Evolutionary conservation across 2,329 filamentous ascomycete species (phyloP), one percentile per base, ranked within the genome.

Genomic region (Phyllosticta capitalensis): DNA sequence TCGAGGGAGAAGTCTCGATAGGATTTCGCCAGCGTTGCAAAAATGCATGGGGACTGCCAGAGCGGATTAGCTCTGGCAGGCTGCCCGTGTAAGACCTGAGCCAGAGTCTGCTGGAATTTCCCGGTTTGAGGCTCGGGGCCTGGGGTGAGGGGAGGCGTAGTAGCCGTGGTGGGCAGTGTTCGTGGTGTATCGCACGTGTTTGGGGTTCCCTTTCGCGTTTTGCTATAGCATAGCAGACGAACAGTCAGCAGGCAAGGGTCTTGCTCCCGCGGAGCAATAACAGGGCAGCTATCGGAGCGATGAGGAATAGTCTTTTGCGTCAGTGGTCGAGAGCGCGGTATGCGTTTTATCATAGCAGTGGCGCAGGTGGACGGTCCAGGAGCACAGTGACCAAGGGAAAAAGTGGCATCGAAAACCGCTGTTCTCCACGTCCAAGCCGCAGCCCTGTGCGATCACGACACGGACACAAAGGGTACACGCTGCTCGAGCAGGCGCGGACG

Each of bases 31-130:
- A 79, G 75, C 70, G 70, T 77, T 76, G 76, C 76, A 69, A 76
- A 70, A 74, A 72, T 73, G 74, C 74, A 76, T 77, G 71, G 72
- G 76, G 74, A 74, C 75, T 77, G 75, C 76, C 75, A 76, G 75
- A 77, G 75, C 74, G 72, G 73, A 66, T 69, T 73, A 71, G 74
- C 75, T 76, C 75, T 75, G 74, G 75, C 74, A 77, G 74, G 71
- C 72, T 69, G 73, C 74, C 56, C 72, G 69, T 68, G 69, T 74
- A 66, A 74, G 72, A 73, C 72, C 71, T 71, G 72, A 70, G 70
- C 71, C 71, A 70, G 50, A 58, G 48, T 58, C 56, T 58, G 30
- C 30, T 38, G 56, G 52, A 56, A 54, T 26, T 58, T 51, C 19
- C 20, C n/a, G 50, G 49, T 50, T 17, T 48, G 30, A 50, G 51